Evolutionary conservation across 1,284 basidiomycete genomes (phyloP).

Genomic region (Boletus mariae): DNA sequence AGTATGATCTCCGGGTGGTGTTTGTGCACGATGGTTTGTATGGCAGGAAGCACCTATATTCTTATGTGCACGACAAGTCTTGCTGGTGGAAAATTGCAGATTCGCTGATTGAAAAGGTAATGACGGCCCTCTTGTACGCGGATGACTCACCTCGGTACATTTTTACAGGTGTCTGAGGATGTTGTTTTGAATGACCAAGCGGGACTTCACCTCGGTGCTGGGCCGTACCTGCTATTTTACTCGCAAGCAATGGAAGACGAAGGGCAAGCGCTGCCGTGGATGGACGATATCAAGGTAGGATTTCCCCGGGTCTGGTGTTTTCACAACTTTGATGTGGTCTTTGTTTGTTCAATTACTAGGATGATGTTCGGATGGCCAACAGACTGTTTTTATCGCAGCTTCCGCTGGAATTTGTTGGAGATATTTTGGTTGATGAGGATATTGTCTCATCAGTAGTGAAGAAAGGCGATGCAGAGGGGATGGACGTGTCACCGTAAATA

Average conservation of each 20-base stretch:
- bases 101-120: constrained; percentile 57
- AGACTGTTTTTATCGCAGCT: constrained; percentile 30
- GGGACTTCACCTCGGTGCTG: constrained; percentile 68
- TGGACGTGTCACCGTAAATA: constrained; percentile 1
- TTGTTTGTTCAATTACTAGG: constrained; percentile 10
- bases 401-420: constrained; percentile 26
- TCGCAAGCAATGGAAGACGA: constrained; percentile 45
- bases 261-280: constrained; percentile 34
- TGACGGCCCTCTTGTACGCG: neutral
- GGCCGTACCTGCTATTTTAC: constrained; percentile 72
- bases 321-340: neutral
- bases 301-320: neutral
- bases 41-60: constrained; percentile 70
- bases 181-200: constrained; percentile 60
- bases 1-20: constrained; percentile 72
- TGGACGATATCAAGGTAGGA: constrained; percentile 39
- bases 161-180: constrained; percentile 59
- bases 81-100: constrained; percentile 81
- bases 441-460: neutral
- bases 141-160: neutral
- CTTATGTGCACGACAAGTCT: constrained; percentile 62
- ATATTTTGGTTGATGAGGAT: constrained; percentile 20
- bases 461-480: neutral
- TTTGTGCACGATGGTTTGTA: constrained; percentile 71
- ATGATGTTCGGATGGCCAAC: constrained; percentile 28